A percentile compares a stretch with the other conserved stretches of the same genome.
phyloP scores from a whole-genome alignment of 768 basidiomycete species.

The Boletus reticuloceps region DNA sequence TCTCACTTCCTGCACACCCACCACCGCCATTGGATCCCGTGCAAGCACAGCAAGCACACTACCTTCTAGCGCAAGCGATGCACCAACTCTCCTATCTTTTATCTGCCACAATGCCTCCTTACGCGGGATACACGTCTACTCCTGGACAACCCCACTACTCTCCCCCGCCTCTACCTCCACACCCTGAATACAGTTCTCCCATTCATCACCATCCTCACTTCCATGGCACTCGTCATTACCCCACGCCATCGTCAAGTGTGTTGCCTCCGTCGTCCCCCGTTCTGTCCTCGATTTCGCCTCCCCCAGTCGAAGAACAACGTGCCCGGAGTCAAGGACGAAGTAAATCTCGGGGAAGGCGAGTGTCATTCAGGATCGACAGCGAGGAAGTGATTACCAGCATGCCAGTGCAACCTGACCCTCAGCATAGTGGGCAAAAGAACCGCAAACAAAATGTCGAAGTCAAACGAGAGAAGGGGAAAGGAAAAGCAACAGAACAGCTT shows the following conservation, averaged over 20 bases:
- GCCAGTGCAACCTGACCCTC: constrained; percentile 1
- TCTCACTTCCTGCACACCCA: constrained; percentile 29
- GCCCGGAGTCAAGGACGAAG: constrained; percentile 45
- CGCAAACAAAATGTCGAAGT: constrained; percentile 6
- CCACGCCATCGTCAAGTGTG: constrained; percentile 38
- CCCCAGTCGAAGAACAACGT: constrained; percentile 31
- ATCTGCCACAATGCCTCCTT: constrained; percentile 29
- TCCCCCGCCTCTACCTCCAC: constrained; percentile 2
- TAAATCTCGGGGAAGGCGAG: constrained; percentile 51
- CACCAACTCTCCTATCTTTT: constrained; percentile 40
- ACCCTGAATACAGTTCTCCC: constrained; percentile 5
- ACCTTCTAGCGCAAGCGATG: constrained; percentile 39
- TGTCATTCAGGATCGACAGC: constrained; percentile 51
- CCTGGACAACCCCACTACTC: constrained; percentile 17
- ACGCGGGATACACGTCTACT: constrained; percentile 13
- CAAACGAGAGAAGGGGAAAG: constrained; percentile 18
- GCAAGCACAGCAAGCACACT: constrained; percentile 38
- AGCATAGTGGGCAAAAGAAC: constrained; percentile 2
- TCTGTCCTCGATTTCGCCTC: constrained; percentile 34
- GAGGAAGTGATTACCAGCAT: constrained; percentile 13
- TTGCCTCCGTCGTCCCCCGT: constrained; percentile 55
- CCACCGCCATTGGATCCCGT: constrained; percentile 26
- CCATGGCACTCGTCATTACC: constrained; percentile 19
- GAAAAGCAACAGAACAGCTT: constrained; percentile 5
- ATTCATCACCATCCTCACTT: constrained; percentile 13